Evolutionary conservation across 495 filamentous ascomycete genomes (phyloP).

Genomic region (Barbatosphaeria neglecta): DNA sequence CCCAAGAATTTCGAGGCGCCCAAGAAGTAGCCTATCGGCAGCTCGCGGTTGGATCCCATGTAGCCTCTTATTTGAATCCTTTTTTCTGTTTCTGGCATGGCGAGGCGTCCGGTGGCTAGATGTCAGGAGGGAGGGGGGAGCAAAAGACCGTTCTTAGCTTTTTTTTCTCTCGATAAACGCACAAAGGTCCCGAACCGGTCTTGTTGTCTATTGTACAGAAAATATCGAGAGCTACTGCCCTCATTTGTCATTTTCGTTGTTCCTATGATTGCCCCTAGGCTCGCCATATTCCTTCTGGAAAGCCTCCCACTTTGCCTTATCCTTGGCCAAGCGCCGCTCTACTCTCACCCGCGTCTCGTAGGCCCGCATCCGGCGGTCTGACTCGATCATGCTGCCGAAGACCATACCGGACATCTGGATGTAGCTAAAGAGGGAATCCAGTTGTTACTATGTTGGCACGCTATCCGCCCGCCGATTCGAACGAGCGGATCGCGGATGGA

Average conservation of each 20-base stretch:
- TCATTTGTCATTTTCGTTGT: constrained; percentile 20
- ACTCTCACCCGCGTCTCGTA: constrained; percentile 54
- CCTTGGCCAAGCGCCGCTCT: constrained; percentile 47
- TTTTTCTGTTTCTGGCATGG: constrained; percentile 2
- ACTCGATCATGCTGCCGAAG: constrained; percentile 71
- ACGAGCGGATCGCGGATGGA: neutral
- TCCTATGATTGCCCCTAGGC: no score
- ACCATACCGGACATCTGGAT: constrained; percentile 85
- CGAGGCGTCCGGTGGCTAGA: constrained; percentile 2
- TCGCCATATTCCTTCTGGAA: constrained; percentile 32
- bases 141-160: no score
- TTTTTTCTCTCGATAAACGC: no score
- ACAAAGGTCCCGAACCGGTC: no score
- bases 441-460: neutral
- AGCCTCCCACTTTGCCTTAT: constrained; percentile 49
- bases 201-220: no score
- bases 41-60: no score
- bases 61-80: neutral
- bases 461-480: neutral
- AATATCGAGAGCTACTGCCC: no score
- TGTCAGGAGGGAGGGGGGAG: neutral
- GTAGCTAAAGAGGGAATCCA: constrained; percentile 37
- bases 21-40: constrained; percentile 23
- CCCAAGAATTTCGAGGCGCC: constrained; percentile 64
- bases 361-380: constrained; percentile 59